phyloP scores from a whole-genome alignment of 495 filamentous ascomycete genomes.

The Mytilinidion resinicola region DNA sequence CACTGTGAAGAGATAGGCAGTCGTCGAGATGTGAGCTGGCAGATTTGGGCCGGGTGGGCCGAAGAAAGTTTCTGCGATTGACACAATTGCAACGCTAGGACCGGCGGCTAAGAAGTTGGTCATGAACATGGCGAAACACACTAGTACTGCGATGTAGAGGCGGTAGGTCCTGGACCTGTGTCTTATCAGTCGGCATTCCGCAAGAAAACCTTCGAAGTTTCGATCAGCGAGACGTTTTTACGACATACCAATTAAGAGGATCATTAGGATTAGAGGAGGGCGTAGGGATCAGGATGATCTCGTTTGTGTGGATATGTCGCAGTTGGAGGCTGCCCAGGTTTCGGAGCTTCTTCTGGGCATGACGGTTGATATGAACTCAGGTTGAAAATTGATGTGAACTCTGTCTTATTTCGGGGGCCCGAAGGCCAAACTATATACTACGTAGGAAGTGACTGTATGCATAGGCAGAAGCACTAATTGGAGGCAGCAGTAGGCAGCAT shows the following conservation, averaged over 20 bases:
- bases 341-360: slow-evolving; percentile 2
- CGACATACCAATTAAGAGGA: slow-evolving; percentile 30
- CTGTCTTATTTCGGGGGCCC: too few species aligned
- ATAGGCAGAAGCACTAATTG: too few species aligned
- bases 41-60: slow-evolving; percentile 31
- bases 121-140: slow-evolving; percentile 43
- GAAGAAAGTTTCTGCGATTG: slow-evolving; percentile 45
- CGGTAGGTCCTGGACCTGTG: background rate
- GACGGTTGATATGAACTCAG: too few species aligned
- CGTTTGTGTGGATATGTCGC: slow-evolving; percentile 45
- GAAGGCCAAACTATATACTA: too few species aligned
- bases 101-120: slow-evolving; percentile 52
- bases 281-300: slow-evolving; percentile 29
- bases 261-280: slow-evolving; percentile 19
- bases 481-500: too few species aligned
- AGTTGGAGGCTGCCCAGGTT: slow-evolving; percentile 46
- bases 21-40: slow-evolving; percentile 38
- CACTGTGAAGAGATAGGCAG: slow-evolving; percentile 49
- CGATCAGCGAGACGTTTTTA: background rate
- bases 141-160: background rate
- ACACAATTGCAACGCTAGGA: slow-evolving; percentile 47
- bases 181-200: background rate
- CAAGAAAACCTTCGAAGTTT: background rate
- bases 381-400: too few species aligned
- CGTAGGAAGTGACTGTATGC: too few species aligned